Evolutionary conservation across 164 flowering plant species (phyloP).

Genomic region (Vitis rupestris): DNA sequence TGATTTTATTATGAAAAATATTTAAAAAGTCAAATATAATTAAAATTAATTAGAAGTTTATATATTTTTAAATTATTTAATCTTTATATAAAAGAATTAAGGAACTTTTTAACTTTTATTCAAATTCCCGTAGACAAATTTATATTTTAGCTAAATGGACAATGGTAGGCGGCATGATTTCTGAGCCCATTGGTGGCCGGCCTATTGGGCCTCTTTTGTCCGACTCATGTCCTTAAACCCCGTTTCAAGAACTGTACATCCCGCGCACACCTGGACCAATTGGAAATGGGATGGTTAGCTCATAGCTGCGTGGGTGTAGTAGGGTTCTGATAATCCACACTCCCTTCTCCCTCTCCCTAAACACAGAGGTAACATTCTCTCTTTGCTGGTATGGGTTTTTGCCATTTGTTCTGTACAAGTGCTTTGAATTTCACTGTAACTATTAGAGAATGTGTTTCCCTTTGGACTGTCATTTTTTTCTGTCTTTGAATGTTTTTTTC

Average conservation of each 20-base stretch:
- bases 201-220: not conserved
- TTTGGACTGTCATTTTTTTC: not conserved
- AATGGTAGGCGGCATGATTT: too few species aligned
- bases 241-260: not conserved
- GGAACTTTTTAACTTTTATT: too few species aligned
- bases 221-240: not conserved
- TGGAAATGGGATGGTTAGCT: not conserved
- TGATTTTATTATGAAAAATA: too few species aligned
- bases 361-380: not conserved
- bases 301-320: not conserved
- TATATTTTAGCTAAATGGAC: too few species aligned
- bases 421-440: not conserved
- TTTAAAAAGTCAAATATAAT: too few species aligned
- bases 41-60: too few species aligned
- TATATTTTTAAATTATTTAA: too few species aligned
- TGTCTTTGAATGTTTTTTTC: not conserved
- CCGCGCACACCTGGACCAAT: conserved; percentile 3
- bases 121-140: too few species aligned
- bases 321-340: conserved; percentile 3
- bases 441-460: not conserved
- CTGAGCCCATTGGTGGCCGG: not conserved
- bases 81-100: too few species aligned
- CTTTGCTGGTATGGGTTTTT: too few species aligned
- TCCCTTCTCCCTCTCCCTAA: not conserved
- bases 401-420: not conserved